A percentile compares a stretch with the other conserved stretches of the same genome.
Evolutionary conservation across 441 rosid genomes (phyloP).

Genomic region (Sinapis alba): DNA sequence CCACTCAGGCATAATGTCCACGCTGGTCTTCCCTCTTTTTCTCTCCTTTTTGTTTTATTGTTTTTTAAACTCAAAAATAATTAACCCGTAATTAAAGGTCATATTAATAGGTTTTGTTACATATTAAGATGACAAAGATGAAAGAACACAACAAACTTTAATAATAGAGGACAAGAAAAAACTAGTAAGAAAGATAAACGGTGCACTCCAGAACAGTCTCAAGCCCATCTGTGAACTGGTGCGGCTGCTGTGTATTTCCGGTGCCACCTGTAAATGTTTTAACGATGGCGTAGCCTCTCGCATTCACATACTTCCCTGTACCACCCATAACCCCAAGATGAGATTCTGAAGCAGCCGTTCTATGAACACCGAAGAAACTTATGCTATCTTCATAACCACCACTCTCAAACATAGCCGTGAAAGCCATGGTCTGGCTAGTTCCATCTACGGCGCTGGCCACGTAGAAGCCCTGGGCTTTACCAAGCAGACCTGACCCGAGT

Average conservation of each 20-base stretch:
- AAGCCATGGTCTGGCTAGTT: constrained; percentile 63
- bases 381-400: constrained; percentile 60
- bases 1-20: neutral
- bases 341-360: constrained; percentile 58
- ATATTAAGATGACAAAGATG: neutral
- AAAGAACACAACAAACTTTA: constrained; percentile 7
- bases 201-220: constrained; percentile 60
- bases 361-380: constrained; percentile 63
- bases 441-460: constrained; percentile 65
- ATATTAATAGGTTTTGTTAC: constrained; percentile 12
- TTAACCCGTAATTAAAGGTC: neutral
- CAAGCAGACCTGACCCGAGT: constrained; percentile 55
- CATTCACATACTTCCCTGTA: constrained; percentile 68
- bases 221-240: constrained; percentile 54
- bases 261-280: constrained; percentile 48
- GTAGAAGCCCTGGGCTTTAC: constrained; percentile 70
- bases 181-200: constrained; percentile 50
- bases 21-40: constrained; percentile 5
- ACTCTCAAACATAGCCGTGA: constrained; percentile 65
- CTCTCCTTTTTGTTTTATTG: neutral
- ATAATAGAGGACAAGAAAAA: neutral
- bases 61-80: neutral
- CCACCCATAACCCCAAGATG: constrained; percentile 73
- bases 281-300: constrained; percentile 59
- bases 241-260: constrained; percentile 50